These are phyloP conservation scores for Coemansia sp. DNA, from an alignment of 192 early-diverging fungal genomes.

Conservation along the genomic window DNA sequence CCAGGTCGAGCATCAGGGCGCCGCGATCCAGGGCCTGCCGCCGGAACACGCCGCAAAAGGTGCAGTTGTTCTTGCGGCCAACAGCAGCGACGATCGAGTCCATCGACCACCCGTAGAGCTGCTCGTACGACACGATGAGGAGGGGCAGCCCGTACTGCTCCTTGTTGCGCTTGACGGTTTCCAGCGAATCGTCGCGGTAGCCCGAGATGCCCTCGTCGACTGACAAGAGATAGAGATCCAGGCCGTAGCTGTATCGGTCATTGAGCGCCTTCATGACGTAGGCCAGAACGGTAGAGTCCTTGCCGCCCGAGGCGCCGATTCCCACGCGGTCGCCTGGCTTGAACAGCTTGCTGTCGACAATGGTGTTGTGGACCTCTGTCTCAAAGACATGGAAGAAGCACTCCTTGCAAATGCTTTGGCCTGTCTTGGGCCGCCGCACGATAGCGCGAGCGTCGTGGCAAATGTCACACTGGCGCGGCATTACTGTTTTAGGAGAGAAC, in stretches of 20 bases:
- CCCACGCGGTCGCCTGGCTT: slow-evolving; percentile 86
- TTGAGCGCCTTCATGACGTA: slow-evolving; percentile 94
- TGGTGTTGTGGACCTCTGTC: slow-evolving; percentile 93
- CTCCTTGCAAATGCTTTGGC: slow-evolving; percentile 81
- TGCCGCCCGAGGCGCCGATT: slow-evolving; percentile 94
- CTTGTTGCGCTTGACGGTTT: slow-evolving; percentile 97
- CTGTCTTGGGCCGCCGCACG: slow-evolving; percentile 94
- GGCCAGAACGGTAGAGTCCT: slow-evolving; percentile 97
- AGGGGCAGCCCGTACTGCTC: slow-evolving; percentile 93
- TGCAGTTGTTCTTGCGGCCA: slow-evolving; percentile 98
- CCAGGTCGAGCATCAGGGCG: slow-evolving; percentile 83
- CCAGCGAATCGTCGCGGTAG: slow-evolving; percentile 97
- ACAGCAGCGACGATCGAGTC: slow-evolving; percentile 95
- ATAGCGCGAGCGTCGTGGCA: slow-evolving; percentile 74
- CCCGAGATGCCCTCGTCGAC: slow-evolving; percentile 98
- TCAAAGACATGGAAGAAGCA: slow-evolving; percentile 96
- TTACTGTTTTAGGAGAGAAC: slow-evolving; percentile 3
- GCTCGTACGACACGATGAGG: slow-evolving; percentile 91
- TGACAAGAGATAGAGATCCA: slow-evolving; percentile 90
- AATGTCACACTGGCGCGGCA: slow-evolving; percentile 68
- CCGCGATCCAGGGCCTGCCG: slow-evolving; percentile 97
- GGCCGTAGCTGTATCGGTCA: slow-evolving; percentile 88
- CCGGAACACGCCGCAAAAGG: slow-evolving; percentile 98
- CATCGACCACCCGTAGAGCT: slow-evolving; percentile 99
- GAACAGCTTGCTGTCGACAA: slow-evolving; percentile 82